phyloP scores from a whole-genome alignment of 23 red algal species.

The Gracilaria domingensis region DNA sequence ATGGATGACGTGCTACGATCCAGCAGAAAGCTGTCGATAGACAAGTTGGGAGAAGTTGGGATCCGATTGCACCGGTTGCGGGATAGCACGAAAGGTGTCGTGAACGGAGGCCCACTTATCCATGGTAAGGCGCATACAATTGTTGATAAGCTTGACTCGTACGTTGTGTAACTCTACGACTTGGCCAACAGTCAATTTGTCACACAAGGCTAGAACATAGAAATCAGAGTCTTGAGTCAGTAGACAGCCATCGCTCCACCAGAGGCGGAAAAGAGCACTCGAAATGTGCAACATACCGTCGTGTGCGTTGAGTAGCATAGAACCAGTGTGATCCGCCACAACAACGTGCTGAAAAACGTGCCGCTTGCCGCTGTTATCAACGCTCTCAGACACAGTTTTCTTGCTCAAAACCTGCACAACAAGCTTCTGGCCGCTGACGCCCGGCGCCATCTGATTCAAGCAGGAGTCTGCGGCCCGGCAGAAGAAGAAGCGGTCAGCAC shows the following conservation, averaged over 20 bases:
- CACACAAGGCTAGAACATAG: not conserved
- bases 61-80: constrained; percentile 21
- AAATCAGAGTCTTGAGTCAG: not conserved
- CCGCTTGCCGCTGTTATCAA: not conserved
- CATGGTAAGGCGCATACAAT: constrained; percentile 34
- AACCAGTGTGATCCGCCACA: constrained; percentile 7
- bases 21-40: not conserved
- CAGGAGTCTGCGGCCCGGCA: not conserved
- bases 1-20: not conserved
- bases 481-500: not conserved
- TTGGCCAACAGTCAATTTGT: not conserved
- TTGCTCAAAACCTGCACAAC: constrained; percentile 26
- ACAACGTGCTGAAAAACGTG: not conserved
- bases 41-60: constrained; percentile 36
- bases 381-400: not conserved
- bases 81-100: not conserved
- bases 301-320: constrained; percentile 24
- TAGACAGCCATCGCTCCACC: no score
- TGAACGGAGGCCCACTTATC: constrained; percentile 33
- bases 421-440: not conserved
- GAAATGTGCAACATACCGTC: constrained; percentile 11
- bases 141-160: constrained; percentile 14
- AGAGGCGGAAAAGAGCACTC: not conserved
- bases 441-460: constrained; percentile 20
- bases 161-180: constrained; percentile 21